Base-by-base conservation (phyloP, 495 filamentous ascomycete genomes). In the Penicillium robsamsonii region DNA sequence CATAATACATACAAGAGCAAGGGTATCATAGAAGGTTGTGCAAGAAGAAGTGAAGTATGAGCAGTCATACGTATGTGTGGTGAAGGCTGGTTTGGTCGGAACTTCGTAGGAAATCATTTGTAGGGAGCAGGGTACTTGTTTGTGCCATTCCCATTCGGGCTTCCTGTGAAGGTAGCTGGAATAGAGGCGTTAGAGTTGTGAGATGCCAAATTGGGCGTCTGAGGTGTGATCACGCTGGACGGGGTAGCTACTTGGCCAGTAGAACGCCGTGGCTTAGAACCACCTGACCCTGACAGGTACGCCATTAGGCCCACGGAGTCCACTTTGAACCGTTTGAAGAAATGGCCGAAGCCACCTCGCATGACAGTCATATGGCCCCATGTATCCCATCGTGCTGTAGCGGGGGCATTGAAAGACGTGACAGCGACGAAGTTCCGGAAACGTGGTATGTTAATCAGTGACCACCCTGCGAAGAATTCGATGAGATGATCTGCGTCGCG, bases 391-490 rank as follows among this genome's bases (percentile, higher is more conserved):
- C 68, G 58, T 5, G n/a, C 10, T 13, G 40, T 25, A 5, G 11
- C 17, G 2, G 40, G 11, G 11, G 37, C 33, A 15, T 62, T 56
- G 15, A 55, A 8, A 8, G 47, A 43, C 0, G 70, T 65, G 25
- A 72, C 27, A 11, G 72, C 61, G 29, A 61, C 12, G 29, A 73
- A 72, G 9, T 60, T 62, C 1, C 75, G 66, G 51, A 75, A 75
- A 3, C 64, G 60, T n/a, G 72, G 58, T 5, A 62, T 49, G 37
- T 76, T 64, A 10, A 71, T 41, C 1, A 75, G 47, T 1, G 65
- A 57, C 75, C 74, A 80, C 5, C 75, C 75, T 4, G 77, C 74
- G 49, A 79, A 78, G 30, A 74, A 69, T 52, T 78, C 70, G 2
- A 71, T 63, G 8, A 81, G 60, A 35, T 71, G 66, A 50, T 76